Evolutionary conservation across 495 filamentous ascomycete species (phyloP), one percentile per base, ranked within the genome.

Genomic region (Tuber aestivum): DNA sequence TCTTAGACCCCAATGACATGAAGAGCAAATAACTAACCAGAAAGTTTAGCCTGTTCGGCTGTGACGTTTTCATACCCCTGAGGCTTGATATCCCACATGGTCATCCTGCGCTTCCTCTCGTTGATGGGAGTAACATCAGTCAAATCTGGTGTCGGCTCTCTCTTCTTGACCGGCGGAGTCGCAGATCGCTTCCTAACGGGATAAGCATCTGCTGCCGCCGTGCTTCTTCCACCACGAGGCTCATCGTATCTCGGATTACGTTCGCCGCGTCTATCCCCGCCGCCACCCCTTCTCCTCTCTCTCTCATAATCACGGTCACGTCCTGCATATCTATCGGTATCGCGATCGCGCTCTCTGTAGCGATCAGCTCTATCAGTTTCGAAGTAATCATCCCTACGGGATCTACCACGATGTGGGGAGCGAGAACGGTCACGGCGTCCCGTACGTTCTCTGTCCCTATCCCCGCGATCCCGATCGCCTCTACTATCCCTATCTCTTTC

Each of bases 1-100:
- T 35, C 40, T 27, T 72, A 69, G 65, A 48, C 65, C 35, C 41
- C 40, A 41, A 70, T 68, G 41, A 72, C 32, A 79, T 44, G 56
- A 75, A 71, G 45, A 38, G 32, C 68, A 40, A 61, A 42, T 23
- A 41, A 76, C 87, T 79, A 83, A 88, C 93, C 93, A n/a, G 95
- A 99, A 45, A 99, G 88, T 87, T 99, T 99, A 40, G 95, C 96
- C 83, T 98, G 96, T 84, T 99, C 95, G 38, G 95, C 96, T 20
- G 96, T 97, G 76, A 99, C 95, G 85, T 97, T 97, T 84, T 98
- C 95, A 82, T 99, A 99, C 41, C 95, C 95, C 35, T 93, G 93
- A 20, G 95, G 95, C 86, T 98, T 99, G 84, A 99, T 97, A 83
- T 99, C 95, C 95, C 95, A 99, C 84, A 98, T 97, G 41, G 94